Conservation (phyloP, 805 yeast genomes). For the Metschnikowia anglica region DNA sequence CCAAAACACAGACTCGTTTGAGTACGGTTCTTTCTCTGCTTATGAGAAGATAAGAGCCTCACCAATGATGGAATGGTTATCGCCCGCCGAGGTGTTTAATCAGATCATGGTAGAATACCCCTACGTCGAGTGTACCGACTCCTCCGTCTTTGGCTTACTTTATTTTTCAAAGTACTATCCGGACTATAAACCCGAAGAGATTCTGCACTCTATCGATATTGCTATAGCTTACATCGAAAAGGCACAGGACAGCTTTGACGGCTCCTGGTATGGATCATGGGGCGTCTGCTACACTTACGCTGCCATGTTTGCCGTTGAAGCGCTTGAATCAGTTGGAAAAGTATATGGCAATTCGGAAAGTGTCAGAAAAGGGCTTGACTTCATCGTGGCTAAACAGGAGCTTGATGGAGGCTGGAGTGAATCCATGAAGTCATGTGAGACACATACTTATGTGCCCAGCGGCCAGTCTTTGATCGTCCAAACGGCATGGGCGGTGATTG, state of each 20-base stretch:
- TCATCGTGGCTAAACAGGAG: conserved; percentile 70
- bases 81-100: conserved; percentile 98
- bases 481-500: conserved; percentile 90
- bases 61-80: conserved; percentile 68
- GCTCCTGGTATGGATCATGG: conserved; percentile 99
- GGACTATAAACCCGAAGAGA: conserved; percentile 63
- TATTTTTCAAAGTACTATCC: conserved; percentile 67
- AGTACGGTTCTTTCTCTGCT: conserved; percentile 89
- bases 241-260: conserved; percentile 67
- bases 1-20: conserved; percentile 77
- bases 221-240: conserved; percentile 72
- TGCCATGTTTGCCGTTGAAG: conserved; percentile 96
- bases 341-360: conserved; percentile 58
- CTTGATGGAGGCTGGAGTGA: conserved; percentile 98
- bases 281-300: conserved; percentile 96
- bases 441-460: conserved; percentile 69
- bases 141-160: conserved; percentile 84
- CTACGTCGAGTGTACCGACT: conserved; percentile 96
- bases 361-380: conserved; percentile 81
- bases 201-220: conserved; percentile 63
- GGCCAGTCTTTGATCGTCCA: conserved; percentile 73
- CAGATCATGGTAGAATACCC: conserved; percentile 99
- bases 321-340: conserved; percentile 68
- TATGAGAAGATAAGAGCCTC: conserved; percentile 87
- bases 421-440: conserved; percentile 85